Base-by-base conservation (phyloP, 176 grass and related monocot genomes). In the Dendrocalamus sinicus region DNA sequence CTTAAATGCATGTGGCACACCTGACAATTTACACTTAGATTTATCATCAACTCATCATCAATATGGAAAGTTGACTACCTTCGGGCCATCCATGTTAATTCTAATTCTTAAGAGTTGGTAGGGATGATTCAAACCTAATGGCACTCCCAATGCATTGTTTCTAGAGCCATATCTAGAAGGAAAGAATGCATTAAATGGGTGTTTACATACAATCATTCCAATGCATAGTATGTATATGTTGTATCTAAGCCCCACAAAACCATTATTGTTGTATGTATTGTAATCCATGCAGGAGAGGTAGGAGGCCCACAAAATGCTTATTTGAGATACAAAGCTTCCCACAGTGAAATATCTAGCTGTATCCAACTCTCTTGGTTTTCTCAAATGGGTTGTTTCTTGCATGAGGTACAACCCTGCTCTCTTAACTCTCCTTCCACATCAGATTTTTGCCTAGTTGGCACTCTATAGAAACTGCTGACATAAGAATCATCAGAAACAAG, bases 41-140 rank as follows among this genome's bases (percentile, higher is more conserved):
- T 60, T 58, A 9, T 22, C 69, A 62, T 48, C 12, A 65, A 48
- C 26, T 47, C 58, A 8, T 39, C 60, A 51, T 74, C 39, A 65
- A 64, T 62, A 59, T 23, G 22, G 57, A n/a, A 63, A 39, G 26
- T 32, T 52, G 4, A 47, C 71, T 73, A 83, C 75, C 32, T 76
- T 52, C 46, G 54, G 80, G 37, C 3, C 37, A 70, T 82, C 26
- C 12, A 26, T 28, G 22, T 14, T 67, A 35, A 68, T 43, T 85
- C 11, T 54, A 68, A 57, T 77, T 77, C 15, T 85, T 19, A 66
- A 67, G 35, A 22, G 73, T 76, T 74, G 15, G 11, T 73, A 52
- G 20, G 28, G 72, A n/a, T 76, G 82, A 9, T 67, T 64, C 39
- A 72, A 71, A 20, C 14, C 13, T 51, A 50, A 46, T 46, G 7